phyloP scores from a whole-genome alignment of 1,284 basidiomycete genomes.

The Boletus sp. region DNA sequence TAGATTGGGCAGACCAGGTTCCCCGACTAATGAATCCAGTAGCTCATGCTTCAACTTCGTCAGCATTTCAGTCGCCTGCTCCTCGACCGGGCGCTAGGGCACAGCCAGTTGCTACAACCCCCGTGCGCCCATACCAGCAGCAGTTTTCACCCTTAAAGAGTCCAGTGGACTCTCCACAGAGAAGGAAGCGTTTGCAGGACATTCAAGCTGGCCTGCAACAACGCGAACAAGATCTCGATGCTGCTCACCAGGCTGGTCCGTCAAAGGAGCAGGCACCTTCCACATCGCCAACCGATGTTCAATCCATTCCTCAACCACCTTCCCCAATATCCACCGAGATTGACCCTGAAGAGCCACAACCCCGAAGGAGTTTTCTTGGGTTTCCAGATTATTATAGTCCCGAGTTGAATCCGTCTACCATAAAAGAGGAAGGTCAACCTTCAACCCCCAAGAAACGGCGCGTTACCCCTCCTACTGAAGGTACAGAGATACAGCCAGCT shows the following conservation, averaged over 20 bases:
- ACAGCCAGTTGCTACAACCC: neutral
- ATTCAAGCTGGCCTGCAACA: slow-evolving; percentile 21
- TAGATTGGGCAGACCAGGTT: slow-evolving; percentile 25
- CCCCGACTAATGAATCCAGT: neutral
- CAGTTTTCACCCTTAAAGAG: neutral
- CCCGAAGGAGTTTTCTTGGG: slow-evolving; percentile 28
- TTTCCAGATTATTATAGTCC: no score
- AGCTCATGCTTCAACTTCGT: neutral
- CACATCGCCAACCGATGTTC: neutral
- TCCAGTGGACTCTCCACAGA: slow-evolving; percentile 12
- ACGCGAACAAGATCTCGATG: slow-evolving; percentile 17
- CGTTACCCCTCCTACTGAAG: slow-evolving; percentile 4
- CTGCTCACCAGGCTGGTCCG: slow-evolving; percentile 9
- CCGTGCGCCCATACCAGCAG: neutral
- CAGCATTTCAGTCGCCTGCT: neutral
- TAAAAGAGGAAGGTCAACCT: slow-evolving; percentile 21
- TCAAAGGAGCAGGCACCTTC: slow-evolving; percentile 6
- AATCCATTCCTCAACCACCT: slow-evolving; percentile 20
- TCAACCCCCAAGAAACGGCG: slow-evolving; percentile 27
- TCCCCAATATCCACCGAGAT: slow-evolving; percentile 27
- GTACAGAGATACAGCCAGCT: neutral
- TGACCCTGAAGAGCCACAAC: slow-evolving; percentile 20
- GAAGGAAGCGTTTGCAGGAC: slow-evolving; percentile 15
- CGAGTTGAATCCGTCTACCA: neutral
- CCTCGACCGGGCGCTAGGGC: neutral